Evolutionary conservation across 495 filamentous ascomycete genomes (phyloP).

Genomic region (Penicillium paradoxum): DNA sequence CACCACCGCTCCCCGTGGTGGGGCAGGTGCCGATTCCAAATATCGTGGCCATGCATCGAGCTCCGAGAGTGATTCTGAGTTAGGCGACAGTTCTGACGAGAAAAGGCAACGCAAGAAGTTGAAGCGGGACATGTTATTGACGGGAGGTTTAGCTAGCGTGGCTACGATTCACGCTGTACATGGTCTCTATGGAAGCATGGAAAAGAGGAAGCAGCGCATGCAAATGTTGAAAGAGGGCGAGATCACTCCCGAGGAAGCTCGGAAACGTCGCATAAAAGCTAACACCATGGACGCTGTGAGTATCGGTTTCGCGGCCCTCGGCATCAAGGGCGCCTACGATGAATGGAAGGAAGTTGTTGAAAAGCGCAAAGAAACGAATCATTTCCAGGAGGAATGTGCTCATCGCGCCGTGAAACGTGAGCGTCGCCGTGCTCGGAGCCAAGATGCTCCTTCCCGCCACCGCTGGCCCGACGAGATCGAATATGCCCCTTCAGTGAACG

Average conservation of each 20-base stretch:
- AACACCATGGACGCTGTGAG: constrained; percentile 70
- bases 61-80: constrained; percentile 52
- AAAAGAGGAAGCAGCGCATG: constrained; percentile 64
- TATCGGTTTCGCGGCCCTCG: constrained; percentile 77
- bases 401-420: constrained; percentile 35
- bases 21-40: not conserved
- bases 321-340: constrained; percentile 75
- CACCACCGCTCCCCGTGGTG: constrained; percentile 16
- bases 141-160: constrained; percentile 76
- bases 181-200: constrained; percentile 69
- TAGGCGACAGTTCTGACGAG: constrained; percentile 73
- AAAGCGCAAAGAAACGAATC: constrained; percentile 48
- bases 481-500: constrained; percentile 5
- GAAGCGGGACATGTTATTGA: constrained; percentile 77
- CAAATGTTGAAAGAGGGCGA: constrained; percentile 68
- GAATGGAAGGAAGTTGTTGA: constrained; percentile 68
- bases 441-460: constrained; percentile 9
- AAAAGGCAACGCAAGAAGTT: constrained; percentile 69
- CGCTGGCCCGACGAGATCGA: constrained; percentile 30
- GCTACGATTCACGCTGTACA: constrained; percentile 88
- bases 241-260: constrained; percentile 68
- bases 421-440: constrained; percentile 15
- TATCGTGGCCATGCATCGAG: constrained; percentile 1
- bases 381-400: constrained; percentile 48
- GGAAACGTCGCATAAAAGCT: constrained; percentile 69